Conservation (phyloP, 805 yeast species). For the Metschnikowia reukaufii region DNA sequence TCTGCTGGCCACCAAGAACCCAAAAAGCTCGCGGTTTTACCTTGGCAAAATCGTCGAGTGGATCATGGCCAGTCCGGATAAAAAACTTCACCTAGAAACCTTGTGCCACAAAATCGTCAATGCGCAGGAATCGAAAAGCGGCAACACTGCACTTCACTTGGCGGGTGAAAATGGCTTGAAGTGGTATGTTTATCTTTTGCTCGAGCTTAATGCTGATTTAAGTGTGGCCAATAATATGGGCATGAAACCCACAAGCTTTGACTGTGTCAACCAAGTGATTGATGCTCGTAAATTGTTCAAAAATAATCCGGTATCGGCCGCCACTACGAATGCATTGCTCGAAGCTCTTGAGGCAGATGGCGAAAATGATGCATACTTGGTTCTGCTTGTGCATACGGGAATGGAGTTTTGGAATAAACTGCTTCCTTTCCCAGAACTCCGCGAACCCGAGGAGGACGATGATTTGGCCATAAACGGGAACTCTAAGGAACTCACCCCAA, state of each 20-base stretch:
- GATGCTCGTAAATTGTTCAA: conserved; percentile 17
- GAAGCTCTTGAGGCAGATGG: conserved; percentile 11
- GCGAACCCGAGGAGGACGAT: conserved; percentile 13
- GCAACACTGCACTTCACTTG: conserved; percentile 40
- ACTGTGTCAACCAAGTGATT: conserved; percentile 52
- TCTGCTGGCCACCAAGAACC: conserved; percentile 35
- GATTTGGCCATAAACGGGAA: neutral
- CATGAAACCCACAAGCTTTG: conserved; percentile 82
- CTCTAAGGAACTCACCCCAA: conserved; percentile 8
- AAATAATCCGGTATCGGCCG: conserved; percentile 12
- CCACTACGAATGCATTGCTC: conserved; percentile 12
- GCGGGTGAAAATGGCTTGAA: conserved; percentile 40
- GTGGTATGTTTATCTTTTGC: conserved; percentile 39
- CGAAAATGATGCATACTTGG: conserved; percentile 27
- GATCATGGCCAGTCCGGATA: conserved; percentile 25
- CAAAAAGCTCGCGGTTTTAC: conserved; percentile 38
- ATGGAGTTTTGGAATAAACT: conserved; percentile 33
- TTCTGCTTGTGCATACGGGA: conserved; percentile 36
- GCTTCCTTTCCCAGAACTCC: conserved; percentile 15
- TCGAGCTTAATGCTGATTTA: conserved; percentile 49
- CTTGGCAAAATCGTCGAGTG: conserved; percentile 35
- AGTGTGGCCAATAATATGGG: conserved; percentile 81
- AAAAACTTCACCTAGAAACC: conserved; percentile 18
- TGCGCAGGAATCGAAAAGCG: conserved; percentile 35
- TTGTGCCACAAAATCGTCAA: conserved; percentile 28